Conservation (phyloP, 1,284 basidiomycete genomes). For the Hortiboletus rubellus region DNA sequence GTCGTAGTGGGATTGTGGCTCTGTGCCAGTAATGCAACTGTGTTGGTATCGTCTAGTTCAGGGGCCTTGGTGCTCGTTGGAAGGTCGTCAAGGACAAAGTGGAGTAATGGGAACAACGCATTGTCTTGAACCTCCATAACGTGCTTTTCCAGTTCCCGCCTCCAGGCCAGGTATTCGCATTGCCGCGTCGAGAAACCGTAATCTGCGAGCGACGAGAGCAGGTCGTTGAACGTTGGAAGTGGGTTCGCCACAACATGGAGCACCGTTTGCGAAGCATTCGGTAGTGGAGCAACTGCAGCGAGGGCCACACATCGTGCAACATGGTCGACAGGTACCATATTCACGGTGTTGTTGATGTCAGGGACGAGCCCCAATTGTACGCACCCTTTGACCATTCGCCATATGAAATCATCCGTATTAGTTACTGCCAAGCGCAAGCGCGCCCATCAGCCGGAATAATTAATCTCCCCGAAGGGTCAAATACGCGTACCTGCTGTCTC, state of each 20-base stretch:
- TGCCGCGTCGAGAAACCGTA: conserved; percentile 84
- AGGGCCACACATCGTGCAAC: conserved; percentile 84
- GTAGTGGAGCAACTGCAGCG: conserved; percentile 61
- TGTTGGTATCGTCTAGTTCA: conserved; percentile 88
- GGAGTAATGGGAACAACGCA: conserved; percentile 94
- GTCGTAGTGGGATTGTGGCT: conserved; percentile 40
- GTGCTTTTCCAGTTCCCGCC: conserved; percentile 90
- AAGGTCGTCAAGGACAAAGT: conserved; percentile 96
- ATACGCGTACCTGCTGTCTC: conserved; percentile 68
- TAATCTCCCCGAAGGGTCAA: neutral
- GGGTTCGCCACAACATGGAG: conserved; percentile 90
- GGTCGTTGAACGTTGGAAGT: conserved; percentile 85
- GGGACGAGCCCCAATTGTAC: conserved; percentile 94
- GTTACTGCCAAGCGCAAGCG: conserved; percentile 59
- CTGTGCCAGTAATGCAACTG: conserved; percentile 57
- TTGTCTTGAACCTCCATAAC: conserved; percentile 94
- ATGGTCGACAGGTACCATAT: conserved; percentile 98
- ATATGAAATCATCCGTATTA: conserved; percentile 99
- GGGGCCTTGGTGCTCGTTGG: conserved; percentile 96
- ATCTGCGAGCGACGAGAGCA: conserved; percentile 72
- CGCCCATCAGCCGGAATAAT: conserved; percentile 14
- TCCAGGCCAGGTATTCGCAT: conserved; percentile 92
- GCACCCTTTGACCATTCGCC: conserved; percentile 97
- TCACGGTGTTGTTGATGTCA: conserved; percentile 97
- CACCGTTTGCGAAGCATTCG: conserved; percentile 61